Evolutionary conservation across 768 basidiomycete genomes (phyloP).

Genomic region (Kwoniella bestiolae): DNA sequence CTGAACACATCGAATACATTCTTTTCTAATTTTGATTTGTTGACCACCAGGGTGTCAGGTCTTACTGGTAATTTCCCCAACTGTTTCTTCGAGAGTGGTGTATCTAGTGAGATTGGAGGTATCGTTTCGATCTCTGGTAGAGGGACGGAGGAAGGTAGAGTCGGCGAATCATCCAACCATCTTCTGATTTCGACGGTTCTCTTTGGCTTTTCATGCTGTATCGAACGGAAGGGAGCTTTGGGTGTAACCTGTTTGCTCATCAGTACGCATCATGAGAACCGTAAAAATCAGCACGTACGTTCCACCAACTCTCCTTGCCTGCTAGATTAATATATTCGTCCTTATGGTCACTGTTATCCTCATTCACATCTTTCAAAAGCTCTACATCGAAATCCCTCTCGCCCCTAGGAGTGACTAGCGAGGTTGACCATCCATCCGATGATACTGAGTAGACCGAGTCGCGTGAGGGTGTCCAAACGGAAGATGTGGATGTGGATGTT

Average conservation of each 20-base stretch:
- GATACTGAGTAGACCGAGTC: conserved; percentile 2
- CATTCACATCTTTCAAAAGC: not conserved
- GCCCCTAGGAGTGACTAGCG: conserved; percentile 6
- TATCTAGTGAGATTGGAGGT: not conserved
- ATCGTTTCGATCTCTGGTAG: not conserved
- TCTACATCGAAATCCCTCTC: conserved; percentile 1
- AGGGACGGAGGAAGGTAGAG: conserved; percentile 2
- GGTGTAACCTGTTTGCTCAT: not conserved
- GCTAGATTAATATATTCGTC: conserved; percentile 9
- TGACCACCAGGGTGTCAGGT: not conserved
- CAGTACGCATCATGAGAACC: not conserved
- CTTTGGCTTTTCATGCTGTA: not conserved
- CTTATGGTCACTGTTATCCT: not conserved
- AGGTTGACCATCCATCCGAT: conserved; percentile 8
- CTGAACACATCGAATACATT: conserved; percentile 7
- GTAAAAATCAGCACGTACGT: not conserved
- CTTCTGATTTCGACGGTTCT: not conserved
- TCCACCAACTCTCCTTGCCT: conserved; percentile 19
- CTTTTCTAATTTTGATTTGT: not conserved
- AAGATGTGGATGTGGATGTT: not conserved
- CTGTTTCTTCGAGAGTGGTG: not conserved
- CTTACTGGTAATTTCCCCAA: conserved; percentile 9
- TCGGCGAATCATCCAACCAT: conserved; percentile 15
- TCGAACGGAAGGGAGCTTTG: not conserved
- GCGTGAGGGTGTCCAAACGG: conserved; percentile 5